Percentiles rank a stretch among this genome's conserved stretches.
Conservation (phyloP, 495 filamentous ascomycete species). For the Staphylotrichum longicolle region DNA sequence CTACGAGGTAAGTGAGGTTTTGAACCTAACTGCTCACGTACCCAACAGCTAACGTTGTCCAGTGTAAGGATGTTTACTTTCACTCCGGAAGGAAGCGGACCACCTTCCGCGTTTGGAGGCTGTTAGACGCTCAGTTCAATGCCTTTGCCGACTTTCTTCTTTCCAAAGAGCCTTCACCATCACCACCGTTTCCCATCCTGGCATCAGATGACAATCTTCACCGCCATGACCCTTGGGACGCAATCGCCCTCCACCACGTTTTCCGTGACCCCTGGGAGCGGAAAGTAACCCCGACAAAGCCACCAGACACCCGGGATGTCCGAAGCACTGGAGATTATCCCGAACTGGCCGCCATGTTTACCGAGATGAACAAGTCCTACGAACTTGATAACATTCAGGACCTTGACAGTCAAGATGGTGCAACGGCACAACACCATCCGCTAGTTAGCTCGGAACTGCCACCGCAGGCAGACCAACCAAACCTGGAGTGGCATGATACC, state of each 20-base stretch:
- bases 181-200: constrained; percentile 4
- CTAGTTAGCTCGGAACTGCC: too few species aligned
- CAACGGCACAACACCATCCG: too few species aligned
- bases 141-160: constrained; percentile 5
- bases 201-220: background rate
- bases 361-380: too few species aligned
- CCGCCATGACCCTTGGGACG: constrained; percentile 14
- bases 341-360: constrained; percentile 7
- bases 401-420: too few species aligned
- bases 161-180: background rate
- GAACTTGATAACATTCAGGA: too few species aligned
- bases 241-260: constrained; percentile 13
- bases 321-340: constrained; percentile 3
- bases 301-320: constrained; percentile 10
- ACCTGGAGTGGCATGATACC: too few species aligned
- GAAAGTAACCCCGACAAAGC: constrained; percentile 3
- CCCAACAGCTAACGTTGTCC: background rate
- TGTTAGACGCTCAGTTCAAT: constrained; percentile 4
- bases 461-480: too few species aligned
- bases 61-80: constrained; percentile 16
- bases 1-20: constrained; percentile 2
- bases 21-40: too few species aligned
- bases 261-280: constrained; percentile 19
- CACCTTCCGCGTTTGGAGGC: constrained; percentile 15
- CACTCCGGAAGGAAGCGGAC: constrained; percentile 1